These are phyloP conservation scores for Russula earlei DNA, from an alignment of 768 basidiomycete genomes.

Conservation along the genomic window DNA sequence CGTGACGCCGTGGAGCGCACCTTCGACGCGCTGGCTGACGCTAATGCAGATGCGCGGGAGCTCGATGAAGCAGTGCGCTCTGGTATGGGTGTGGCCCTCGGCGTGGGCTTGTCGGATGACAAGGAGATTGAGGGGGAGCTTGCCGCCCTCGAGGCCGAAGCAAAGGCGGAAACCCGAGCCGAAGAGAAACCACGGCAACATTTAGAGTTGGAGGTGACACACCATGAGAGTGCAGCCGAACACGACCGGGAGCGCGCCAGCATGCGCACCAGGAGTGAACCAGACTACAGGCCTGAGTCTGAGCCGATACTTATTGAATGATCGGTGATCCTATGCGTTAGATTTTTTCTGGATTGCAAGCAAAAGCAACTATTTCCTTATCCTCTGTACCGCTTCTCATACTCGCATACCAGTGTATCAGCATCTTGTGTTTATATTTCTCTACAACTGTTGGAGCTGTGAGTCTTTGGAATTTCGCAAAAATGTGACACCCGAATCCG, in stretches of 20 bases:
- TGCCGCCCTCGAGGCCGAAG: conserved; percentile 41
- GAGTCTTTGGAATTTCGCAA: no score
- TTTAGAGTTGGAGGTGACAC: not conserved
- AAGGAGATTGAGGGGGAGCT: conserved; percentile 59
- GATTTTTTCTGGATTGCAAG: no score
- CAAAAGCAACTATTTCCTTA: no score
- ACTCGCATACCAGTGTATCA: no score
- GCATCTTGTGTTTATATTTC: no score
- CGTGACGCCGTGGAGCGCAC: conserved; percentile 75
- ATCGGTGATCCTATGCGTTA: not conserved
- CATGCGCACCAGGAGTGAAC: not conserved
- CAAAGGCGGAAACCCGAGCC: conserved; percentile 23
- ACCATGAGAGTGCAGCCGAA: not conserved
- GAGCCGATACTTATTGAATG: conserved; percentile 3
- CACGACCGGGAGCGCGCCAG: not conserved
- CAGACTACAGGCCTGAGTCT: not conserved
- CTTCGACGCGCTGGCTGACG: conserved; percentile 79
- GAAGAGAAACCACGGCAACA: conserved; percentile 6
- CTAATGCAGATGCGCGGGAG: conserved; percentile 73
- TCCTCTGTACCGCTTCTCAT: no score
- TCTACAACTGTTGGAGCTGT: no score
- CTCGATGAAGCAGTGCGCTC: conserved; percentile 68
- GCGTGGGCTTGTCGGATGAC: conserved; percentile 42
- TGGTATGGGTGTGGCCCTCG: conserved; percentile 43
- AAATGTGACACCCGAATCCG: no score